Base-by-base conservation (phyloP, 1,284 basidiomycete species). In the Apiotrichum sp. region DNA sequence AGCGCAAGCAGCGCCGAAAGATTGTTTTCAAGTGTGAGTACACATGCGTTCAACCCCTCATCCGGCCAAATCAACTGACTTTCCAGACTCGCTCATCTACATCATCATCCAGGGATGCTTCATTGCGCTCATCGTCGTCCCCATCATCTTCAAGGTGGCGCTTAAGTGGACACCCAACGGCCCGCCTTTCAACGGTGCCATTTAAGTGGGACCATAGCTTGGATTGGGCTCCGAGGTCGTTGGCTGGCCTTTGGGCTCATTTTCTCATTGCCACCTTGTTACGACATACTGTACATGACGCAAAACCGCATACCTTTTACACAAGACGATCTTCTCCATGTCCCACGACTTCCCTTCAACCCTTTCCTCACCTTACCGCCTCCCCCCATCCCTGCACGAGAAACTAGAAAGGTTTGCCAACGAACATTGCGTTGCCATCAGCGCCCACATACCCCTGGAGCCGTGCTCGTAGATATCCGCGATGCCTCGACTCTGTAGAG, bases 1-100 rank as follows among this genome's bases (percentile, higher is more conserved):
- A 92, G 76, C 87, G 86, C 76, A 83, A 84, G 69, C 87, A 89
- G 73, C 84, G 92, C 59, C 83, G 89, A 57, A 86, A 86, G 81
- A 93, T 93, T 67, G 89, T 93, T 10, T 67, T 72, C 65, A 74
- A 72, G 59, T 78, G 22, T 22, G 22, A 22, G 22, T 22, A 22
- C 22, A 22, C 22, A 71, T 73, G 53, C 67, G 73, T 69, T 39
- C 48, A 22, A 22, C 22, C 22, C 22, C 22, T 22, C 22, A 22
- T 22, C 22, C 22, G 22, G 22, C 22, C 22, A 22, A 22, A 22
- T 22, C 22, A 40, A 35, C 31, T 58, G 46, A 55, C 14, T 52
- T 45, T 14, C 22, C 46, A 75, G 72, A 93, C 77, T 78, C 88
- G 40, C 62, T 93, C 55, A 80, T 97, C 41, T 98, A 96, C 78